phyloP scores from a whole-genome alignment of 148 eudicot species.

The Rheum nobile region DNA sequence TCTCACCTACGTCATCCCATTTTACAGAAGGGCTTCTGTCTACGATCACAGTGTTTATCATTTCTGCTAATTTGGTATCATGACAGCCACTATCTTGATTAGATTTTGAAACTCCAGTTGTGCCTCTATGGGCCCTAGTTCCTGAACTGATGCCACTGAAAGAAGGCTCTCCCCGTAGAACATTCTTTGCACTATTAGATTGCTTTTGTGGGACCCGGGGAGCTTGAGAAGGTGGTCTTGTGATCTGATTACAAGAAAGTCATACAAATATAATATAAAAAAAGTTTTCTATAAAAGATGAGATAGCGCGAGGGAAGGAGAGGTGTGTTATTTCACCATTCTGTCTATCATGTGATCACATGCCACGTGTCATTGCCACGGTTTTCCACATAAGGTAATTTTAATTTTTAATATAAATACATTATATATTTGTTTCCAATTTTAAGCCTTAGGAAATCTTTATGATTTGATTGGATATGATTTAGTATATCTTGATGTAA shows the following conservation, averaged over 20 bases:
- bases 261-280: background rate
- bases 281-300: background rate
- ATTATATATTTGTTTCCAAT: too few species aligned
- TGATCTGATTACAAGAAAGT: constrained; percentile 20
- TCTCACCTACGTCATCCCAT: constrained; percentile 97
- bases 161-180: constrained; percentile 27
- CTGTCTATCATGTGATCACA: background rate
- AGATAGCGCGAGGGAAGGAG: background rate
- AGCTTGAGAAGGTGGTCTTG: constrained; percentile 33
- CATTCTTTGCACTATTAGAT: constrained; percentile 24
- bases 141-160: constrained; percentile 22
- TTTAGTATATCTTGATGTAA: too few species aligned
- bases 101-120: constrained; percentile 35
- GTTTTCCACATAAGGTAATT: too few species aligned
- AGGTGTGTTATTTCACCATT: background rate
- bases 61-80: constrained; percentile 75
- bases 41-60: constrained; percentile 87
- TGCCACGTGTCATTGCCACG: too few species aligned
- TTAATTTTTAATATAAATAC: too few species aligned
- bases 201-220: constrained; percentile 17
- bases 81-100: constrained; percentile 37
- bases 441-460: too few species aligned
- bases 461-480: too few species aligned
- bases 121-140: constrained; percentile 23
- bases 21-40: constrained; percentile 95